Base-by-base conservation (phyloP, 2,329 filamentous ascomycete genomes). In the Kalmusia sp. region DNA sequence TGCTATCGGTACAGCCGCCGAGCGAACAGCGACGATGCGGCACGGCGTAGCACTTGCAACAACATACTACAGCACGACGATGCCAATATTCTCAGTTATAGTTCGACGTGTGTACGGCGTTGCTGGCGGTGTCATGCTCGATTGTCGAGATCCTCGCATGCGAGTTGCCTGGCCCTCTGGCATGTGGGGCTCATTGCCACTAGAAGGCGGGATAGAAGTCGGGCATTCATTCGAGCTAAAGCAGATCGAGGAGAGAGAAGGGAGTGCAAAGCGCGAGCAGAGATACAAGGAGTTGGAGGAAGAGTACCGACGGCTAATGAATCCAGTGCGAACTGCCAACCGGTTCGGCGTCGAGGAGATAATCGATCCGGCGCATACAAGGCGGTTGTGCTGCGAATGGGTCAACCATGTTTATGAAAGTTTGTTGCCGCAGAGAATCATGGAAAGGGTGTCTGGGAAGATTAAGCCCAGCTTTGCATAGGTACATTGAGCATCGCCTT, bases 201-300 rank as follows among this genome's bases (percentile, higher is more conserved):
- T 88, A 0, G 84, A 86, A 49, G 86, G 85, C 2, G 86, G 86
- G 0, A 87, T 88, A 28, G 85, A 88, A 60, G 85, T 87, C 7
- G 84, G 80, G 0, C 86, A 88, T 70, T 78, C 82, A 1, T 81
- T 82, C 51, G 85, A 88, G 59, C 67, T 88, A 54, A 82, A 79
- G 53, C 79, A 84, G 57, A 73, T 79, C 27, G 82, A 82, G 24
- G 79, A 81, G 51, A 80, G 79, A 48, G 63, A 76, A 22, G 83
- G 83, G 0, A 71, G 76, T 28, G 80, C 82, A 55, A 79, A 77
- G 49, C 65, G 73, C 43, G 73, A 78, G 15, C 77, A 77, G 56
- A 68, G 79, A 35, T 87, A 87, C 58, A 75, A 77, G 34, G 81
- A 86, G 62, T 59, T 88, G 27, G 82, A 87, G 38, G 79, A 82